These are phyloP conservation scores for Physaria fendleri DNA, from an alignment of 345 rosid species.

Conservation along the genomic window DNA sequence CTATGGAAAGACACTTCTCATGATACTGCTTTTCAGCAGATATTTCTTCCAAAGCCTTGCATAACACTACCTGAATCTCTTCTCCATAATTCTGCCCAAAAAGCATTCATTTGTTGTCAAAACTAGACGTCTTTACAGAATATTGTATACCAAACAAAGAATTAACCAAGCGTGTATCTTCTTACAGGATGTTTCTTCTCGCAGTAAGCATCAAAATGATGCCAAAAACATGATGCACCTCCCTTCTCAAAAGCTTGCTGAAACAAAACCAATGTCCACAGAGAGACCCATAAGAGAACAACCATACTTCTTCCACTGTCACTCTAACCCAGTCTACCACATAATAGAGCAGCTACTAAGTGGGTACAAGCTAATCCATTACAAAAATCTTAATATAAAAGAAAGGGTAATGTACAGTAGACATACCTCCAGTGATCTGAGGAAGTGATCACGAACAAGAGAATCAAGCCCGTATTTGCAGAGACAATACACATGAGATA, in stretches of 20 bases:
- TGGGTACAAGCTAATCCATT: too few species aligned
- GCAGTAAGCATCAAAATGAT: constrained; percentile 51
- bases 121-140: not conserved
- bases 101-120: not conserved
- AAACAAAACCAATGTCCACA: not conserved
- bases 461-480: constrained; percentile 65
- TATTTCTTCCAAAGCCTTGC: too few species aligned
- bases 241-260: constrained; percentile 66
- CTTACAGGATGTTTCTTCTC: constrained; percentile 36
- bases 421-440: constrained; percentile 72
- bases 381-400: not conserved
- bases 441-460: constrained; percentile 69
- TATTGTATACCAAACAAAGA: not conserved
- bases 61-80: too few species aligned
- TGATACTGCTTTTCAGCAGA: too few species aligned
- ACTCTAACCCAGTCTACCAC: not conserved
- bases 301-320: not conserved
- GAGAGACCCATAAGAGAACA: not conserved
- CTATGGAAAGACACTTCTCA: too few species aligned
- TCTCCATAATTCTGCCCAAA: too few species aligned
- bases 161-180: not conserved
- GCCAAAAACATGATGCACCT: constrained; percentile 61
- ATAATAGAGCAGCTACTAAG: not conserved
- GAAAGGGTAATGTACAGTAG: not conserved
- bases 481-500: constrained; percentile 48